Evolutionary conservation across 2,329 filamentous ascomycete species (phyloP).

Genomic region (Cytospora piceicola): DNA sequence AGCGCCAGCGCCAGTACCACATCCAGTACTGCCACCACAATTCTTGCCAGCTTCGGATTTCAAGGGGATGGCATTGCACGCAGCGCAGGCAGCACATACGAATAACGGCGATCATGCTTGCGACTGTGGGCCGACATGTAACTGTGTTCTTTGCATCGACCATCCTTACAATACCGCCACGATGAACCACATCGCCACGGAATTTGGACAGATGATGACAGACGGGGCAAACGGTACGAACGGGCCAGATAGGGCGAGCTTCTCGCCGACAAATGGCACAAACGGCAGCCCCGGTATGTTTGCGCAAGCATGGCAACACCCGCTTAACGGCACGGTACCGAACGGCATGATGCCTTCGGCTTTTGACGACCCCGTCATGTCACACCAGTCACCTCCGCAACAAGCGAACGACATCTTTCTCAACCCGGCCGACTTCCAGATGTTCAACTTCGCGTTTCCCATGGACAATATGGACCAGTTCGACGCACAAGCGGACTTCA

Average conservation of each 20-base stretch:
- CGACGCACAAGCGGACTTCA: constrained; percentile 53
- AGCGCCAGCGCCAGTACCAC: background rate
- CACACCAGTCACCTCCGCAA: constrained; percentile 26
- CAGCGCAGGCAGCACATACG: constrained; percentile 22
- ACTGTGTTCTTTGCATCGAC: constrained; percentile 69
- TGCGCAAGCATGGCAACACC: constrained; percentile 19
- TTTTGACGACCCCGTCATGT: constrained; percentile 16
- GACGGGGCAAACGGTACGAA: constrained; percentile 33
- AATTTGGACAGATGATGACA: constrained; percentile 38
- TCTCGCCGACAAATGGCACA: constrained; percentile 8
- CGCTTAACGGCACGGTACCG: constrained; percentile 22
- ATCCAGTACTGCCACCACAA: constrained; percentile 37
- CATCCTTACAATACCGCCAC: constrained; percentile 71
- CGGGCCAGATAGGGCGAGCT: constrained; percentile 18
- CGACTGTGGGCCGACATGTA: constrained; percentile 66
- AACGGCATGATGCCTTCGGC: constrained; percentile 26
- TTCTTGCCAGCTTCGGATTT: constrained; percentile 44
- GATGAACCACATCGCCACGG: constrained; percentile 40
- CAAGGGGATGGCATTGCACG: constrained; percentile 44
- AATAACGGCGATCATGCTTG: constrained; percentile 50
- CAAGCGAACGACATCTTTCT: constrained; percentile 28
- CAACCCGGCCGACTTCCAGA: constrained; percentile 30
- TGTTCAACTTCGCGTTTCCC: constrained; percentile 30
- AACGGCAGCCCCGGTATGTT: constrained; percentile 31
- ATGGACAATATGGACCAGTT: constrained; percentile 20